Percentiles rank a stretch among this genome's conserved stretches.
phyloP scores from a whole-genome alignment of 2,329 filamentous ascomycete species.

The Colletotrichum godetiae region DNA sequence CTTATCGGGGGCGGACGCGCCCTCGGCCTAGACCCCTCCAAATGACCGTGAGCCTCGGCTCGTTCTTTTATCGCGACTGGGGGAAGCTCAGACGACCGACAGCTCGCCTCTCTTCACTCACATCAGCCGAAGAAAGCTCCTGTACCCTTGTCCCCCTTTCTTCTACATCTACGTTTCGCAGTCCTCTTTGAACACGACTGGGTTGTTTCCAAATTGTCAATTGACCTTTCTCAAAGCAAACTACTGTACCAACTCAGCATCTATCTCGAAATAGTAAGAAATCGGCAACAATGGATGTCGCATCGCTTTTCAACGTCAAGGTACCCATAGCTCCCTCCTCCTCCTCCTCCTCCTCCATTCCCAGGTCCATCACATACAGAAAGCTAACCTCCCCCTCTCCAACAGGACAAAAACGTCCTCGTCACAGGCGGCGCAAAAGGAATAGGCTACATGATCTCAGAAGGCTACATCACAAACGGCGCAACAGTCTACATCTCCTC shows the following conservation, averaged over 20 bases:
- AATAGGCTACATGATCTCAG: slow-evolving; percentile 75
- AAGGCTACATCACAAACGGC: slow-evolving; percentile 73
- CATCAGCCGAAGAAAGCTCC: slow-evolving; percentile 6
- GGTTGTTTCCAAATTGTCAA: not conserved
- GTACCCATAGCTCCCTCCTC: slow-evolving; percentile 47
- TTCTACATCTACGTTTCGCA: not conserved
- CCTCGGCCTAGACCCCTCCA: slow-evolving; percentile 12
- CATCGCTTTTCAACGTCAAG: slow-evolving; percentile 69
- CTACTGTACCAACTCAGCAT: not conserved
- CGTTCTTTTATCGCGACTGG: not conserved
- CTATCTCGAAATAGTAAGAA: not conserved
- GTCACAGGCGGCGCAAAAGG: slow-evolving; percentile 70
- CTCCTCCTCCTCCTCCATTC: slow-evolving; percentile 3
- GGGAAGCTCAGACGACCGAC: not conserved
- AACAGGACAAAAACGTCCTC: slow-evolving; percentile 67
- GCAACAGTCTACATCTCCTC: slow-evolving; percentile 75
- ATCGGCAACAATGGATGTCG: slow-evolving; percentile 60
- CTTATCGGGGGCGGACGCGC: not conserved
- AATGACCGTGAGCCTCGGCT: slow-evolving; percentile 21
- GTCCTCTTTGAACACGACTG: not conserved
- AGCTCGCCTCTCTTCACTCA: not conserved
- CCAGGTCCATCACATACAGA: not conserved
- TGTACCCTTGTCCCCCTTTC: not conserved
- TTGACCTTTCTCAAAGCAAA: not conserved
- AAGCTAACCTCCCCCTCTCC: not conserved